Percentiles rank a stretch among this genome's conserved stretches.
Conservation (phyloP, 176 grass and related monocot species). For the Urochloa ruziziensis region DNA sequence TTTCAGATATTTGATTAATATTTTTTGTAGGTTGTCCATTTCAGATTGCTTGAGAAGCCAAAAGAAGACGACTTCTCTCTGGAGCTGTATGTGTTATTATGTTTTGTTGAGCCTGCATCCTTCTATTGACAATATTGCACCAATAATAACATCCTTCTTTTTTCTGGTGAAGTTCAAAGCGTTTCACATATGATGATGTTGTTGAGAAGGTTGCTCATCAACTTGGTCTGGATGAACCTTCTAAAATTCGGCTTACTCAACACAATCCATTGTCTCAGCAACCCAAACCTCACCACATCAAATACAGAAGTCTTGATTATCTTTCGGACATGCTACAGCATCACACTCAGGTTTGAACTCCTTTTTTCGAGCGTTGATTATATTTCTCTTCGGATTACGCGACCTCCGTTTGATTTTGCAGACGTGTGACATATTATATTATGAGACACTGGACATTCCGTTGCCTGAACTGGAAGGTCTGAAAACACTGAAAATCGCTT, state of each 20-base stretch:
- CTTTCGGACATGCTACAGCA: conserved; percentile 60
- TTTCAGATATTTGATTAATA: background rate
- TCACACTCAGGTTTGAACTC: conserved; percentile 55
- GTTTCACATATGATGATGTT: conserved; percentile 82
- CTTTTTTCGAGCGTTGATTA: background rate
- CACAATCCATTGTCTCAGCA: conserved; percentile 51
- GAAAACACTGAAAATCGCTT: conserved; percentile 61
- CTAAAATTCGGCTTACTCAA: conserved; percentile 77
- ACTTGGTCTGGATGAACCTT: conserved; percentile 66
- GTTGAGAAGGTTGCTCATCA: conserved; percentile 68
- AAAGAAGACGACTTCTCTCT: conserved; percentile 65
- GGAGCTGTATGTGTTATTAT: conserved; percentile 58
- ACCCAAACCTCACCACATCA: conserved; percentile 74
- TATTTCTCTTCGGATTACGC: conserved; percentile 22
- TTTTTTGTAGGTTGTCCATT: conserved; percentile 56
- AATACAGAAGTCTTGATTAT: conserved; percentile 62
- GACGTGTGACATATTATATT: conserved; percentile 74
- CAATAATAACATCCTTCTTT: conserved; percentile 25
- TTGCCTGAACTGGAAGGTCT: conserved; percentile 74
- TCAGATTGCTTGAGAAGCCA: conserved; percentile 67
- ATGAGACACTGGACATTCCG: conserved; percentile 78
- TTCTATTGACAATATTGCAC: background rate
- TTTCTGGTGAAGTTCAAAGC: conserved; percentile 53
- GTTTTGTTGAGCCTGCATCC: conserved; percentile 4
- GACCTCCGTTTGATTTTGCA: conserved; percentile 37